phyloP scores from a whole-genome alignment of 306 rosid species.

The Abrus pulchellus region DNA sequence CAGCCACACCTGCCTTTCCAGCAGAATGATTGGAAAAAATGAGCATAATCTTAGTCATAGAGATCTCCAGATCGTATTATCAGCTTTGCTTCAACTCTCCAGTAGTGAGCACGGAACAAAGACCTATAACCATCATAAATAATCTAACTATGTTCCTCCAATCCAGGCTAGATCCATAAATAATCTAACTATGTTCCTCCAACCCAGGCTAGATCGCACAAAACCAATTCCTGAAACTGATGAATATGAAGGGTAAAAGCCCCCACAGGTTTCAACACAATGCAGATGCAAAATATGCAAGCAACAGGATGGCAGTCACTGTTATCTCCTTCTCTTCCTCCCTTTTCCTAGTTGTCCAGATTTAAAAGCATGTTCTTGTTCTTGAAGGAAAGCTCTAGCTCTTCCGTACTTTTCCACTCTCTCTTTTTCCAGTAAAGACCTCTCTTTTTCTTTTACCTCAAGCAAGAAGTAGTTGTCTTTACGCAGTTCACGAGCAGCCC shows the following conservation, averaged over 20 bases:
- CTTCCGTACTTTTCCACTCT: slow-evolving; percentile 74
- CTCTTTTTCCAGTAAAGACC: slow-evolving; percentile 67
- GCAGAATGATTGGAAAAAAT: neutral
- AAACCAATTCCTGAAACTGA: slow-evolving; percentile 27
- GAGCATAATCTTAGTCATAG: neutral
- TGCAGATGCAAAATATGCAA: neutral
- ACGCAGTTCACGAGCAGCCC: slow-evolving; percentile 87
- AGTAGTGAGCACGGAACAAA: neutral
- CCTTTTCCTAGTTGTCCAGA: slow-evolving; percentile 96
- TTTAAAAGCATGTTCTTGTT: slow-evolving; percentile 86
- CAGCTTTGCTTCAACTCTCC: neutral
- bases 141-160: neutral
- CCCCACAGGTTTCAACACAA: neutral
- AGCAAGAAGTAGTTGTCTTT: slow-evolving; percentile 81
- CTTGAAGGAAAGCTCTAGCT: slow-evolving; percentile 83
- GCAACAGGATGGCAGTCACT: neutral
- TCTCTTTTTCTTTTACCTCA: slow-evolving; percentile 77
- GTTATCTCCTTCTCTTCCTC: slow-evolving; percentile 75
- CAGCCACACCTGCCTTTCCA: neutral
- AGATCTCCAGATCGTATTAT: neutral
- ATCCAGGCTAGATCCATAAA: neutral
- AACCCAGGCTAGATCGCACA: neutral
- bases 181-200: neutral
- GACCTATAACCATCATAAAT: neutral
- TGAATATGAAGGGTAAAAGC: neutral